phyloP scores from a whole-genome alignment of 2,329 filamentous ascomycete genomes.

The Pezicula neosporulosa region DNA sequence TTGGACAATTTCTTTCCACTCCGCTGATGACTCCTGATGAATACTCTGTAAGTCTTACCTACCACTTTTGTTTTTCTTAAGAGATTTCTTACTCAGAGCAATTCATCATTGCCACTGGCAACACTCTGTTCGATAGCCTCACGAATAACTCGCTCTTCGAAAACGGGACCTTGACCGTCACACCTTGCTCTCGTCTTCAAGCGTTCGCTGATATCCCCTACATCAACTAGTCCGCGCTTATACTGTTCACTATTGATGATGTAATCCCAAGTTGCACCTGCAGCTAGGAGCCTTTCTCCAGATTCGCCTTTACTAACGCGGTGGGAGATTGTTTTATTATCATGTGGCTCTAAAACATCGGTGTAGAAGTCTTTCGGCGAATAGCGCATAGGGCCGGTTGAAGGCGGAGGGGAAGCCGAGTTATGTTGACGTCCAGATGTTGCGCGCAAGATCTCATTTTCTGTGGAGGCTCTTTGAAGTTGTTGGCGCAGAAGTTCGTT shows the following conservation, averaged over 20 bases:
- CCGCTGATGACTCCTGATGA: no score
- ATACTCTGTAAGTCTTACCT: no score
- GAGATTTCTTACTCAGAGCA: slow-evolving; percentile 47
- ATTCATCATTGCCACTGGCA: slow-evolving; percentile 72
- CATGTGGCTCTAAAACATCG: slow-evolving; percentile 57
- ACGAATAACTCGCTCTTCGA: slow-evolving; percentile 71
- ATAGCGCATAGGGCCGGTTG: slow-evolving; percentile 65
- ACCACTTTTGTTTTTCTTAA: no score
- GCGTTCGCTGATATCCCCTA: slow-evolving; percentile 75
- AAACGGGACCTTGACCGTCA: slow-evolving; percentile 85
- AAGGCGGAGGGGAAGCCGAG: slow-evolving; percentile 38
- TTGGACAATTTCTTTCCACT: no score
- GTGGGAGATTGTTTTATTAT: slow-evolving; percentile 62
- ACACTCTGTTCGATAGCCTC: slow-evolving; percentile 76
- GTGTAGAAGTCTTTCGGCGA: slow-evolving; percentile 70
- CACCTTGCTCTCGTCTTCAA: slow-evolving; percentile 74
- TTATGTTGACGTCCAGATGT: slow-evolving; percentile 54
- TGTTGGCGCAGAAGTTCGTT: slow-evolving; percentile 85
- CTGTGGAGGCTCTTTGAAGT: slow-evolving; percentile 78
- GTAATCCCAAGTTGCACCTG: slow-evolving; percentile 82
- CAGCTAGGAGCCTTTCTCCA: slow-evolving; percentile 68
- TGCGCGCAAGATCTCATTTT: slow-evolving; percentile 89
- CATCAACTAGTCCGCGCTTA: slow-evolving; percentile 73
- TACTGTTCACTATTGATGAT: slow-evolving; percentile 80
- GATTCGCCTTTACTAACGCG: slow-evolving; percentile 63